Conservation (phyloP, 345 rosid genomes). For the Aegle marmelos region DNA sequence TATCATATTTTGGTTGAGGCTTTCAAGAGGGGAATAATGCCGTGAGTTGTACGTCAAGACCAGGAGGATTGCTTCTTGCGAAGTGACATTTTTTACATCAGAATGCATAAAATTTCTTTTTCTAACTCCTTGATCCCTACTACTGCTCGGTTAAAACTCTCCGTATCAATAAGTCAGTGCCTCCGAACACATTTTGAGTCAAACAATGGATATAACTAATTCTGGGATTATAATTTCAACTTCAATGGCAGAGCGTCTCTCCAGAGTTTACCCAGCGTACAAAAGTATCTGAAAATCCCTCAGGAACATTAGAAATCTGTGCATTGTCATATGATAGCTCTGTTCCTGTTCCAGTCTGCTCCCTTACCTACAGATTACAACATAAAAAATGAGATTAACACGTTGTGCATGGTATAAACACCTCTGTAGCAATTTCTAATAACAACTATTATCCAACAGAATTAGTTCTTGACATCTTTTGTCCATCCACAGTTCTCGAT, state of each 20-base stretch:
- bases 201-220: background rate
- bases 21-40: constrained; percentile 17
- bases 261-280: constrained; percentile 76
- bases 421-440: background rate
- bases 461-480: background rate
- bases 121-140: constrained; percentile 7
- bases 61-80: background rate
- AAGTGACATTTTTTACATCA: constrained; percentile 1
- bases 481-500: background rate
- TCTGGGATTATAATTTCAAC: background rate
- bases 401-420: background rate
- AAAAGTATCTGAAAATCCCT: constrained; percentile 76
- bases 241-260: constrained; percentile 74
- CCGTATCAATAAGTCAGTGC: constrained; percentile 3
- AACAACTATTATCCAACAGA: background rate
- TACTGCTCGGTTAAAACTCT: constrained; percentile 1
- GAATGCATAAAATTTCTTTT: constrained; percentile 4
- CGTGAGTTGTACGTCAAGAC: background rate
- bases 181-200: background rate
- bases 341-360: constrained; percentile 41
- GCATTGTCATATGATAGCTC: constrained; percentile 30
- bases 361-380: constrained; percentile 49
- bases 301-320: constrained; percentile 32
- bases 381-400: constrained; percentile 7
- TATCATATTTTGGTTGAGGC: constrained; percentile 20